Evolutionary conservation across 208 protist genomes (phyloP), one percentile per base, ranked within the genome.

Genomic region (Vickermania spadyakhi): DNA sequence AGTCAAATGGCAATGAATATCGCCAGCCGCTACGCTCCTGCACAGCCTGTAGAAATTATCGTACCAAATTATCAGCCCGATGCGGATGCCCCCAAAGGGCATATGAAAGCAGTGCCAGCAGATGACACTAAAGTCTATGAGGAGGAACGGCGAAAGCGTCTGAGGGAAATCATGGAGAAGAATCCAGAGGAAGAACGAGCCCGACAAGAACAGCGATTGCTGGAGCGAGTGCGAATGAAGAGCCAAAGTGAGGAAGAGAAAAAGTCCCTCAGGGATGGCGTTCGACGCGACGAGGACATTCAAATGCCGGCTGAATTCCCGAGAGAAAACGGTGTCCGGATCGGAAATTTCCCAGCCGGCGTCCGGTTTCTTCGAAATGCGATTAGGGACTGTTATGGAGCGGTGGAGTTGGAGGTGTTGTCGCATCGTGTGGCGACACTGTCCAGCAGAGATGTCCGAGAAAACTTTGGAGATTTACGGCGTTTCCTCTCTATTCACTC

Each of bases 341-440:
- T 81, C 3, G 88, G 84, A 27, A 95, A 93, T 73, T 96, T 91
- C 52, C 86, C 86, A 0, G 64, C 86, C 25, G 91, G 91, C 52
- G 91, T 96, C 29, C 85, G 83, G 28, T 96, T 96, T 54, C 75
- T 96, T n/a, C 79, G 82, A 14, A 75, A 93, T 31, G 91, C 86
- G 1, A 76, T 96, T 31, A 71, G 72, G 18, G 70, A 79, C 30
- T 92, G 87, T 58, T 87, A 88, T 28, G 91, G 91, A 0, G 91
- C 87, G 28, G 69, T 96, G 3, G 88, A 94, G 73, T 62, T 96
- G 36, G 86, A 94, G 58, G 87, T 94, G 27, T 50, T 96, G 18
- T 83, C 88, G 13, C 84, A 75, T 53, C 85, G 88, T 51, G 69
- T 96, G n/a, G 74, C 84, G 28, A 86, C 84, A 1, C 31, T 92